These are phyloP conservation scores for Stagonosporopsis chrysanthemi DNA, from an alignment of 2,329 filamentous ascomycete genomes.

Conservation along the genomic window DNA sequence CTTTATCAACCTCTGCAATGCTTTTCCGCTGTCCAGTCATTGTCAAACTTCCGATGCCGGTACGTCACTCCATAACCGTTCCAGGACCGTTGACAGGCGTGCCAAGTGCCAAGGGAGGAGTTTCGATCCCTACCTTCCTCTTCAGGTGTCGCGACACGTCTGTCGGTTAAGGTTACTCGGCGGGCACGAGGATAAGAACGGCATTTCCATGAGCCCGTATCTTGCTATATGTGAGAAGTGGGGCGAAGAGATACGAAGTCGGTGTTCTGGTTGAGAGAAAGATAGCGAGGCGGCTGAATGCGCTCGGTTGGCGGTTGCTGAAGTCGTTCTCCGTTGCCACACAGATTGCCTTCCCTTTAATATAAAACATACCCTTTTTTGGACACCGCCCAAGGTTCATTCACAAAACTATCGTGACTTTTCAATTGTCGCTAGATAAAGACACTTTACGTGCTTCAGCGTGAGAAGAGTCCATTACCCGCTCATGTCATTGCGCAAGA, in stretches of 20 bases:
- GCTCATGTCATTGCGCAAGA: neutral
- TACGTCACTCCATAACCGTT: slow-evolving; percentile 33
- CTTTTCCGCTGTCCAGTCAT: neutral
- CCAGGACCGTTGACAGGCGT: slow-evolving; percentile 24
- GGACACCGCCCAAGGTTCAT: too few relatives aligned
- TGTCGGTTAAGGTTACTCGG: slow-evolving; percentile 3
- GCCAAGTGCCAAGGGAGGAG: slow-evolving; percentile 30
- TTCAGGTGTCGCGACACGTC: slow-evolving; percentile 14
- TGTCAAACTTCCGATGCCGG: slow-evolving; percentile 12
- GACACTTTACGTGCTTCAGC: neutral
- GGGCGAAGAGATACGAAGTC: slow-evolving; percentile 5
- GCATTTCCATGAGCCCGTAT: neutral
- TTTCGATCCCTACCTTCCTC: slow-evolving; percentile 19
- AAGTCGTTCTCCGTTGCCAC: neutral
- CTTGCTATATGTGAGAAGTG: slow-evolving; percentile 1
- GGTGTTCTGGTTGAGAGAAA: neutral
- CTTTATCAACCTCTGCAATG: slow-evolving; percentile 8
- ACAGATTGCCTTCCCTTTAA: neutral
- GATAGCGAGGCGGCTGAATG: neutral
- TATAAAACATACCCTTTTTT: neutral
- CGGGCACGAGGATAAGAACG: slow-evolving; percentile 3
- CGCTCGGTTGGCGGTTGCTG: slow-evolving; percentile 1
- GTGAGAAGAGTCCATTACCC: neutral
- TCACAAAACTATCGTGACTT: neutral
- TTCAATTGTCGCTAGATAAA: neutral